Conservation (phyloP, 2,329 filamentous ascomycete species). For the Arthrinium puccinioides region DNA sequence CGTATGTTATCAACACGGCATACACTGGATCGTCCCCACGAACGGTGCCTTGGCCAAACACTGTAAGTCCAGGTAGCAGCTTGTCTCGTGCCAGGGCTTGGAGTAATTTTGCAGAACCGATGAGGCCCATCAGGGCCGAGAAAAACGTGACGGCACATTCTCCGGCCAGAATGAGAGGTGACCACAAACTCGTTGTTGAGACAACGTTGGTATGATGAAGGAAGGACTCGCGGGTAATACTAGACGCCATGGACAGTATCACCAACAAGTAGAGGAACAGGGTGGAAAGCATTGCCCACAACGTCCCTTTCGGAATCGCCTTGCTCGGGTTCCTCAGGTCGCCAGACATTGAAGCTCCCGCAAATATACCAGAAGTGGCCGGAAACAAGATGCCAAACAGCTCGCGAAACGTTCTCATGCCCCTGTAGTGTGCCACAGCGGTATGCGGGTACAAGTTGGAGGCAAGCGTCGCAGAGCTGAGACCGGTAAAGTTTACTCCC, state of each 20-base stretch:
- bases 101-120: constrained; percentile 76
- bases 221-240: constrained; percentile 66
- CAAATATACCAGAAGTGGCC: constrained; percentile 50
- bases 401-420: constrained; percentile 66
- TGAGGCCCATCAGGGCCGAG: constrained; percentile 80
- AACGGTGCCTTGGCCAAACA: constrained; percentile 68
- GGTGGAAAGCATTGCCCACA: constrained; percentile 70
- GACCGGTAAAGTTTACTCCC: constrained; percentile 70
- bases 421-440: constrained; percentile 53
- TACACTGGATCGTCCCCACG: constrained; percentile 67
- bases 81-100: constrained; percentile 77
- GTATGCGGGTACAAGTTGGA: constrained; percentile 70
- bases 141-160: constrained; percentile 81
- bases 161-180: constrained; percentile 66
- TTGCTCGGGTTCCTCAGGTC: constrained; percentile 77
- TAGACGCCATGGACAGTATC: constrained; percentile 70
- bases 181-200: constrained; percentile 72
- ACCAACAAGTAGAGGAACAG: constrained; percentile 71
- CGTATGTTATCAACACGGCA: constrained; percentile 69
- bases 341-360: constrained; percentile 84
- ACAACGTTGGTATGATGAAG: constrained; percentile 72
- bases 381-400: constrained; percentile 84
- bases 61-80: constrained; percentile 65
- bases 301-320: constrained; percentile 76
- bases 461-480: constrained; percentile 61